Conservation (phyloP, 805 yeast species). For the Yamadazyma paraphyllophila region DNA sequence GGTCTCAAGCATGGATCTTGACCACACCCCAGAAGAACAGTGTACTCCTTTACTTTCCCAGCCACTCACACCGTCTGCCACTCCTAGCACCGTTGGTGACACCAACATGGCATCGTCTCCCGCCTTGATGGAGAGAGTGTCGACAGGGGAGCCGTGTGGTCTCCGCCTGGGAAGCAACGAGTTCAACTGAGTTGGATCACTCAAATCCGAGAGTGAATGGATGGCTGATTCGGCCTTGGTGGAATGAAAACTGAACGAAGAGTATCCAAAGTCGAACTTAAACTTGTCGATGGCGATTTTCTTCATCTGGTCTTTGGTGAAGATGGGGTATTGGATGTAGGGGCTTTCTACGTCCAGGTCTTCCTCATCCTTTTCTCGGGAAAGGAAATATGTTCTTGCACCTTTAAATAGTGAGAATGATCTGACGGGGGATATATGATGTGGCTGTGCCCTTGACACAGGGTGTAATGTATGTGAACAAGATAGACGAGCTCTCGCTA, state of each 20-base stretch:
- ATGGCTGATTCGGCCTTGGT: slow-evolving; percentile 36
- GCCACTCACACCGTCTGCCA: slow-evolving; percentile 59
- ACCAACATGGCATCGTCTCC: slow-evolving; percentile 61
- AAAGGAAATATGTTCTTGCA: slow-evolving; percentile 10
- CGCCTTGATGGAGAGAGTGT: slow-evolving; percentile 50
- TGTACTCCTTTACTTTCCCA: slow-evolving; percentile 47
- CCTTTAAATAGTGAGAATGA: not conserved
- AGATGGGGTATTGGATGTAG: slow-evolving; percentile 39
- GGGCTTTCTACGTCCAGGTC: slow-evolving; percentile 31
- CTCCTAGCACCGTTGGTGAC: slow-evolving; percentile 50
- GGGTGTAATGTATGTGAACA: too few species aligned
- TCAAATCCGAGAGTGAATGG: slow-evolving; percentile 49
- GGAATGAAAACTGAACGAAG: slow-evolving; percentile 51
- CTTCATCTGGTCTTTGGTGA: slow-evolving; percentile 39
- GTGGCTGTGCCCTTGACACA: too few species aligned
- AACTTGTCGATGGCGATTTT: slow-evolving; percentile 36
- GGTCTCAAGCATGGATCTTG: slow-evolving; percentile 52
- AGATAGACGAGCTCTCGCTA: too few species aligned
- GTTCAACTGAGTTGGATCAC: slow-evolving; percentile 46
- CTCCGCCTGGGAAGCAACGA: slow-evolving; percentile 48
- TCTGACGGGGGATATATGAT: not conserved
- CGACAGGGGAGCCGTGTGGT: slow-evolving; percentile 51
- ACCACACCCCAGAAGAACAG: slow-evolving; percentile 51
- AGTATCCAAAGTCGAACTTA: slow-evolving; percentile 44
- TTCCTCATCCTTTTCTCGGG: slow-evolving; percentile 14